Percentiles rank a stretch among this genome's conserved stretches.
Conservation (phyloP, 2,329 filamentous ascomycete genomes). For the Penicillium occitanis region DNA sequence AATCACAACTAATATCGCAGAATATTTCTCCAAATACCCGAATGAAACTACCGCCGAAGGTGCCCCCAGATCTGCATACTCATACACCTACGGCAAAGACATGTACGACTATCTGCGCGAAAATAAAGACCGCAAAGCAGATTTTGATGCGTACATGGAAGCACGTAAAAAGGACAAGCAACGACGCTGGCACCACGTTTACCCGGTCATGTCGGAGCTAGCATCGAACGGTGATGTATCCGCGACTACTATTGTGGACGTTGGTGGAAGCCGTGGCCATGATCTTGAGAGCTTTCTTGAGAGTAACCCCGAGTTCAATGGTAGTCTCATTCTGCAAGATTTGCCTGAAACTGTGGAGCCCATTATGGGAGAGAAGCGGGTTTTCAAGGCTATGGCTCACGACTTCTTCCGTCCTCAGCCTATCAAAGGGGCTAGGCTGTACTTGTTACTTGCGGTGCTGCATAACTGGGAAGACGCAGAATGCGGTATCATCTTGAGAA, state of each 20-base stretch:
- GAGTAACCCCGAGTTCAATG: neutral
- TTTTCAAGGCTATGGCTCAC: neutral
- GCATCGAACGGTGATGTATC: neutral
- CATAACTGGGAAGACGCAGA: neutral
- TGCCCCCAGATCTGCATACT: neutral
- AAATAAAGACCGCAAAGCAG: constrained; percentile 5
- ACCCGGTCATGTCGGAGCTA: constrained; percentile 4
- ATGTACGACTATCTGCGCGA: neutral
- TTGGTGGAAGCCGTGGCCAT: neutral
- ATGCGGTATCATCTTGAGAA: neutral
- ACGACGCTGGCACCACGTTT: neutral
- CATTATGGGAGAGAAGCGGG: neutral
- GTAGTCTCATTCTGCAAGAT: constrained; percentile 5
- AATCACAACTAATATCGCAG: neutral
- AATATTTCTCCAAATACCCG: neutral
- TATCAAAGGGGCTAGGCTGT: neutral
- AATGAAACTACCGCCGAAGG: neutral
- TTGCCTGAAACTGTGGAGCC: neutral
- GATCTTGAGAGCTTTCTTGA: neutral
- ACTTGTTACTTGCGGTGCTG: neutral
- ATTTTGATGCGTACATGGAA: constrained; percentile 8
- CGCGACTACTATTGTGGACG: neutral
- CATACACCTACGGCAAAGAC: neutral
- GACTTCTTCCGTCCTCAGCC: neutral
- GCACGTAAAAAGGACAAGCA: neutral